A percentile compares a stretch with the other conserved stretches of the same genome.
phyloP scores from a whole-genome alignment of 306 rosid species.

The Acacia acuminata region DNA sequence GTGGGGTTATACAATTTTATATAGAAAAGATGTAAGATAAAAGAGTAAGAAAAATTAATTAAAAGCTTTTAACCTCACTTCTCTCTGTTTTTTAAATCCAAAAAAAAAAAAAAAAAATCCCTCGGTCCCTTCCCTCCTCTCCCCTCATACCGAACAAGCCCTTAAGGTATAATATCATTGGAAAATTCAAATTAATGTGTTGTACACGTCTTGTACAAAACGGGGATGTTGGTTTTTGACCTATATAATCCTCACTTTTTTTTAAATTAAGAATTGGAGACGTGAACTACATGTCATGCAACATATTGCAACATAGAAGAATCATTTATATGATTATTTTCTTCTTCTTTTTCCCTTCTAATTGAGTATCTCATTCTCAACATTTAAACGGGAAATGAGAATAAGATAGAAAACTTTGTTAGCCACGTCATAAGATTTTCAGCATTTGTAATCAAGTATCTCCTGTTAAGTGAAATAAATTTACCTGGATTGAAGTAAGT shows the following conservation, averaged over 20 bases:
- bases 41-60: no score
- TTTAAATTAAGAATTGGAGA: background rate
- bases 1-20: no score
- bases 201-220: background rate
- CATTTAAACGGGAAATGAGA: background rate
- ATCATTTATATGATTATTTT: background rate
- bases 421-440: conserved; percentile 4
- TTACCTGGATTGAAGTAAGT: conserved; percentile 97
- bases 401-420: background rate
- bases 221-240: background rate
- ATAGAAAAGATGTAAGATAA: no score
- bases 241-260: background rate
- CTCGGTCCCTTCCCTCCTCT: no score
- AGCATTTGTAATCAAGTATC: conserved; percentile 11
- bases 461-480: conserved; percentile 18
- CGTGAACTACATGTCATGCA: background rate
- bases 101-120: no score
- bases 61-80: no score
- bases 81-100: no score
- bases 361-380: conserved; percentile 1
- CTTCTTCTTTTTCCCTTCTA: background rate
- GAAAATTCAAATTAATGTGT: background rate
- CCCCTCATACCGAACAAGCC: no score
- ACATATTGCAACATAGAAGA: background rate
- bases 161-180: background rate